Base-by-base conservation (phyloP, 2,329 filamentous ascomycete genomes). In the Neocucurbitaria cava region DNA sequence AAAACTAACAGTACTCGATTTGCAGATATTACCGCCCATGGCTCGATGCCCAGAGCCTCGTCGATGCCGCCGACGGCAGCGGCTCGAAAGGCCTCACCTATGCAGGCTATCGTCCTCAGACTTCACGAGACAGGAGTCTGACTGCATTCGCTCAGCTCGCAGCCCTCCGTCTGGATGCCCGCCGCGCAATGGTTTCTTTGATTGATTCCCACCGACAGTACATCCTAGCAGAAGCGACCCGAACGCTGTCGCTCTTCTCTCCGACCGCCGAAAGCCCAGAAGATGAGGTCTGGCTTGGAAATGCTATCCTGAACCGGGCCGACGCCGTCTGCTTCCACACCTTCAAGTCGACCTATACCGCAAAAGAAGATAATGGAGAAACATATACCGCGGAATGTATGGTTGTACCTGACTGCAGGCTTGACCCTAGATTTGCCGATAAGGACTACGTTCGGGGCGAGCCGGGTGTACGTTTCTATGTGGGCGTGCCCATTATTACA, bases 181-280 rank as follows among this genome's bases (percentile, higher is more conserved):
- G 70, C 43, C 65, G 75, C 8, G 63, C 66, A 46, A 71, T 76
- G 69, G 64, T 76, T 1, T 76, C 73, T 5, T 62, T 77, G 17
- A 71, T 77, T 52, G 73, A 76, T 52, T 66, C 66, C n/a, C 64
- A 59, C 21, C 65, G 65, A 40, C 72, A 75, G 49, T 77, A 75
- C 58, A 73, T 77, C 40, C 68, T 77, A 38, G 73, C 72, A 36
- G 75, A 77, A 58, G 74, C 74, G 26, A 77, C 74, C 13, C 65
- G 64, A 39, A 73, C 69, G 3, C 60, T 73, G 23, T 74, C 73
- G 11, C 66, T 77, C 18, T 66, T 69, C 53, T 59, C 61, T 10
- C 58, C 69, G 11, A 58, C 60, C 40, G 62, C 58, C 8, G 65
- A 65, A 41, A 42, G 50, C 23, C 54, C 62, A 8, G 61, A 61